A percentile compares a stretch with the other conserved stretches of the same genome.
Conservation (phyloP, 1,139 yeast genomes). For the Nakaseomyces kungkrabaensis region DNA sequence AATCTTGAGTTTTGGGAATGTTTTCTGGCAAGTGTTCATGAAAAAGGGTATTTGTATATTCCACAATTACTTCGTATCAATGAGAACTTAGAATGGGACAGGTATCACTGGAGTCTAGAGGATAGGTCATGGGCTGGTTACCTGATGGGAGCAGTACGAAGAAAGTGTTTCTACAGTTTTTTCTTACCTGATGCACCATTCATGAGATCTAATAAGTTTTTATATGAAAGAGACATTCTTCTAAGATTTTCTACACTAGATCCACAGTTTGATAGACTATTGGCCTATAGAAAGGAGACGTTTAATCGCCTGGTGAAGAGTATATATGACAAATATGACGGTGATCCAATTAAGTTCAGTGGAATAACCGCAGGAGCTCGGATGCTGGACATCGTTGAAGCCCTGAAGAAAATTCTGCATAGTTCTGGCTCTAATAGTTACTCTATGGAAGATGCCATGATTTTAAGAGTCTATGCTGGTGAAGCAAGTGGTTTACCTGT, state of each 20-base stretch:
- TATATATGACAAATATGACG: constrained; percentile 1
- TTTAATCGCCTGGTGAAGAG: constrained; percentile 9
- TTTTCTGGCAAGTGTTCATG: background rate
- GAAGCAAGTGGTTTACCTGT: constrained; percentile 21
- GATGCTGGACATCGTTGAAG: background rate
- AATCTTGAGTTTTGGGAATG: background rate
- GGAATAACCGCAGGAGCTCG: background rate
- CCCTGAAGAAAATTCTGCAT: background rate
- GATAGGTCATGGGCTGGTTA: constrained; percentile 1
- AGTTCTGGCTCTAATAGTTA: constrained; percentile 1
- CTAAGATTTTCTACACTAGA: constrained; percentile 19
- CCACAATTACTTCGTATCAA: background rate
- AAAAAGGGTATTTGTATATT: background rate
- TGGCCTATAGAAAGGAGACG: constrained; percentile 12
- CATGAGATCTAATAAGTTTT: background rate
- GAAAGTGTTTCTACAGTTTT: background rate
- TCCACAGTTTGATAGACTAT: constrained; percentile 17
- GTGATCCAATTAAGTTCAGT: constrained; percentile 10
- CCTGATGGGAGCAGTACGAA: constrained; percentile 1
- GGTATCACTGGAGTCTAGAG: constrained; percentile 1
- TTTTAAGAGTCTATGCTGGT: constrained; percentile 22
- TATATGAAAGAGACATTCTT: background rate
- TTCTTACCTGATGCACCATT: background rate
- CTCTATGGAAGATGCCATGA: constrained; percentile 18
- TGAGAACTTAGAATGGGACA: background rate